These are phyloP conservation scores for Wickerhamiella infanticola DNA, from an alignment of 1,139 yeast genomes.

Conservation along the genomic window DNA sequence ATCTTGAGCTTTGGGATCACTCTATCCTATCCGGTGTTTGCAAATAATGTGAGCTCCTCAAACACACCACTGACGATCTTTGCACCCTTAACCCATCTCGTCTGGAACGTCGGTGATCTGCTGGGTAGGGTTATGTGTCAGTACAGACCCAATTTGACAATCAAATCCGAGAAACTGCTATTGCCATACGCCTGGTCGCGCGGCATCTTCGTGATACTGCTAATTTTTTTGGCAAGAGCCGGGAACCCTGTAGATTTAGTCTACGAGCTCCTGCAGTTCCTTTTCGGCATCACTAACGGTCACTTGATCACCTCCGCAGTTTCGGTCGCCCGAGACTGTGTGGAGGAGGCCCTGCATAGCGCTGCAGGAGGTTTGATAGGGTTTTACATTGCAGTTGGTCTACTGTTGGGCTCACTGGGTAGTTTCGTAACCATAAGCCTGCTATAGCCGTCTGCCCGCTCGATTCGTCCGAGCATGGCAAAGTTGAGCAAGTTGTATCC, in stretches of 20 bases:
- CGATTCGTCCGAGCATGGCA: no score
- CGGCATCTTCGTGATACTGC: constrained; percentile 42
- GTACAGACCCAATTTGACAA: constrained; percentile 21
- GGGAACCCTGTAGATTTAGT: constrained; percentile 22
- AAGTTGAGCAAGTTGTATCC: no score
- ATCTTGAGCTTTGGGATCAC: constrained; percentile 65
- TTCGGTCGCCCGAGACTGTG: constrained; percentile 55
- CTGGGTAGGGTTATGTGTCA: constrained; percentile 62
- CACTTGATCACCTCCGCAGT: constrained; percentile 68
- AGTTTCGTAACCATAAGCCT: constrained; percentile 6
- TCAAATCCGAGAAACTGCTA: constrained; percentile 15
- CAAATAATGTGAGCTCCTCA: constrained; percentile 49
- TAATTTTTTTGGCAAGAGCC: constrained; percentile 23
- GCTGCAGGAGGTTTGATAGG: constrained; percentile 92
- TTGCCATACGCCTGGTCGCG: constrained; percentile 41
- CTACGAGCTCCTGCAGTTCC: constrained; percentile 53
- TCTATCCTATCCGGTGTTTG: constrained; percentile 78
- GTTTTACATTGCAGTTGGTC: constrained; percentile 52
- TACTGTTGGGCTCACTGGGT: constrained; percentile 18
- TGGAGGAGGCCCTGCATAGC: constrained; percentile 51
- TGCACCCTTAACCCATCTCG: constrained; percentile 61
- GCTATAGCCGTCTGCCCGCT: no score
- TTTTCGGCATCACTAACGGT: constrained; percentile 80
- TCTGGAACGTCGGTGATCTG: constrained; percentile 87
- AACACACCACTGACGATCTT: constrained; percentile 34